A percentile compares a stretch with the other conserved stretches of the same genome.
These are phyloP conservation scores for Neonectria ditissima DNA, from an alignment of 2,329 filamentous ascomycete species.

Conservation along the genomic window DNA sequence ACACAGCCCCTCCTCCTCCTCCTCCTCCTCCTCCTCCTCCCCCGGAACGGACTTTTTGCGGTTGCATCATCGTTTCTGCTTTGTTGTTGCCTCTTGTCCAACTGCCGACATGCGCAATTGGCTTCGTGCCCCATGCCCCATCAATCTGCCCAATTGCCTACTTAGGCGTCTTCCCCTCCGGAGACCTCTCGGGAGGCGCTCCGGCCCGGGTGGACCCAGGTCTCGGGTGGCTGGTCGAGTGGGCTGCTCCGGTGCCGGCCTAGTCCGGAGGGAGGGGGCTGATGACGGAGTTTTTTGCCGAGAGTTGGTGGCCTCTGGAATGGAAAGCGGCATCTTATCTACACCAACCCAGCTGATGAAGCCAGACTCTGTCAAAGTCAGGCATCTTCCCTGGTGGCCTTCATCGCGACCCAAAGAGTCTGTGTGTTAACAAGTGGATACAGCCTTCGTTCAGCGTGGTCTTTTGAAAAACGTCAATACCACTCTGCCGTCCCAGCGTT, in stretches of 20 bases:
- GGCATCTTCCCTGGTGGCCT: neutral
- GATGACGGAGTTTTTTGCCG: neutral
- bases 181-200: slow-evolving; percentile 17
- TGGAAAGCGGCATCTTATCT: neutral
- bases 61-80: neutral
- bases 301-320: neutral
- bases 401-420: neutral
- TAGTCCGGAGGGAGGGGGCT: neutral
- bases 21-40: too few relatives aligned
- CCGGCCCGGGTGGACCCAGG: slow-evolving; percentile 22
- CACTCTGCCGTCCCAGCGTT: slow-evolving; percentile 1
- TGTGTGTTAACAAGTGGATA: slow-evolving; percentile 7
- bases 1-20: slow-evolving; percentile 3
- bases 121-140: slow-evolving; percentile 14
- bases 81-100: neutral
- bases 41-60: slow-evolving; percentile 1
- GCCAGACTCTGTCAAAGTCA: neutral
- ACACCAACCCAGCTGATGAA: neutral
- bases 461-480: neutral
- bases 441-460: neutral
- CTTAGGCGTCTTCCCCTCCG: neutral
- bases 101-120: slow-evolving; percentile 17
- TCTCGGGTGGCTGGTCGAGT: slow-evolving; percentile 16
- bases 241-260: slow-evolving; percentile 14
- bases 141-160: neutral